A percentile compares a stretch with the other conserved stretches of the same genome.
These are phyloP conservation scores for Aureobasidium namibiae DNA, from an alignment of 2,329 filamentous ascomycete species.

Conservation along the genomic window DNA sequence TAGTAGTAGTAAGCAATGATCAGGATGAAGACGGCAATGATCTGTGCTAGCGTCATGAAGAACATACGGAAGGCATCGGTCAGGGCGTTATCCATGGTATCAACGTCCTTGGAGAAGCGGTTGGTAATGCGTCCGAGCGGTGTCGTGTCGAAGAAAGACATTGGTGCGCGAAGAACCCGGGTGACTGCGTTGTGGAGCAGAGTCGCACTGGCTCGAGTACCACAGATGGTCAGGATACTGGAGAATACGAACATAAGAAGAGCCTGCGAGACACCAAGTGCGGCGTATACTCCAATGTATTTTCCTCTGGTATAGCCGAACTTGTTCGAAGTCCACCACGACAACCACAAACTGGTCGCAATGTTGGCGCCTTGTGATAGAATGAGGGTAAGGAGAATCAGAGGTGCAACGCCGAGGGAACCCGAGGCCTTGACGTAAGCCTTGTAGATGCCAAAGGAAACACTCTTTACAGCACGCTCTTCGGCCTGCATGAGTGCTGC, in stretches of 20 bases:
- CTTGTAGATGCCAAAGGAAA: conserved; percentile 71
- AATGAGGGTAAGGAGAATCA: conserved; percentile 57
- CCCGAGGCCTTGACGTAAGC: conserved; percentile 72
- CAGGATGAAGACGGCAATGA: conserved; percentile 73
- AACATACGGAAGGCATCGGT: conserved; percentile 90
- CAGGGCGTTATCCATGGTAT: conserved; percentile 91
- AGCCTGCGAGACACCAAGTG: conserved; percentile 62
- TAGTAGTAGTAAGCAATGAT: conserved; percentile 96
- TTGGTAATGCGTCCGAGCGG: conserved; percentile 93
- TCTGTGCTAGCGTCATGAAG: conserved; percentile 74
- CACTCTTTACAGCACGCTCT: conserved; percentile 64
- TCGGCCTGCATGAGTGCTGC: conserved; percentile 63
- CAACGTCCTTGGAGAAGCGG: conserved; percentile 89
- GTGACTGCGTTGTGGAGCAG: conserved; percentile 76
- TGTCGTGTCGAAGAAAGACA: conserved; percentile 96
- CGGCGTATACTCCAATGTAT: conserved; percentile 66
- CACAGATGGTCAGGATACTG: conserved; percentile 65
- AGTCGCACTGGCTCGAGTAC: conserved; percentile 71
- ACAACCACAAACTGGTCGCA: conserved; percentile 81
- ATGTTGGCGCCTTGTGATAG: conserved; percentile 79
- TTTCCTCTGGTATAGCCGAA: conserved; percentile 58
- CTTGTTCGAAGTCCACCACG: conserved; percentile 81
- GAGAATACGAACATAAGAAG: conserved; percentile 74
- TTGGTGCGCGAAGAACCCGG: conserved; percentile 60
- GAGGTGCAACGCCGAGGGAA: conserved; percentile 57